Conservation (phyloP, 2,329 filamentous ascomycete species). For the Talaromyces funiculosus region DNA sequence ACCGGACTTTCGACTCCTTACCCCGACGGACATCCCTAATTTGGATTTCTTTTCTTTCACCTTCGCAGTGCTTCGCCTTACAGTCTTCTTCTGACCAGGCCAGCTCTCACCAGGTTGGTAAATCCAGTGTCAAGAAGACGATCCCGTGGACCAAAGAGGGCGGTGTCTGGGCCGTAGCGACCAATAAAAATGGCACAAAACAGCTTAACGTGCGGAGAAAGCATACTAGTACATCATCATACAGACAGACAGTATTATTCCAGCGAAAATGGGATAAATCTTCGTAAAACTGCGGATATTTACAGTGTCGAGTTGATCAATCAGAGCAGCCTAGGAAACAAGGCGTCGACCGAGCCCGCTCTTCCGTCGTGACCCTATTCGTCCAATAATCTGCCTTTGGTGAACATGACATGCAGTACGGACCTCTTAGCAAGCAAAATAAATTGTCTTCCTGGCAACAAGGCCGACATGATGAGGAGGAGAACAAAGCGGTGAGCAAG, state of each 20-base stretch:
- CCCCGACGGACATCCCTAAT: neutral
- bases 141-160: neutral
- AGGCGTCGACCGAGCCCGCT: neutral
- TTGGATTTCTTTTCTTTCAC: neutral
- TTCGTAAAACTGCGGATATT: neutral
- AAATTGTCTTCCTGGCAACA: neutral
- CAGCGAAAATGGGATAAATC: neutral
- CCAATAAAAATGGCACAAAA: neutral
- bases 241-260: neutral
- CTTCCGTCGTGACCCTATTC: neutral
- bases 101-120: neutral
- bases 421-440: neutral
- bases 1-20: neutral
- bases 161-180: neutral
- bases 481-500: constrained; percentile 1
- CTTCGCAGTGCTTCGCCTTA: neutral
- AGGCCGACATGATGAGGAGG: neutral
- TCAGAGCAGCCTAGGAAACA: constrained; percentile 2
- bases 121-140: neutral
- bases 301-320: neutral
- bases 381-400: neutral
- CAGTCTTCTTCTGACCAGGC: neutral
- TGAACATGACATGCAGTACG: neutral
- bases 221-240: neutral
- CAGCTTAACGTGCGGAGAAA: neutral